Base-by-base conservation (phyloP, 306 rosid species). In the Fagus crenata region DNA sequence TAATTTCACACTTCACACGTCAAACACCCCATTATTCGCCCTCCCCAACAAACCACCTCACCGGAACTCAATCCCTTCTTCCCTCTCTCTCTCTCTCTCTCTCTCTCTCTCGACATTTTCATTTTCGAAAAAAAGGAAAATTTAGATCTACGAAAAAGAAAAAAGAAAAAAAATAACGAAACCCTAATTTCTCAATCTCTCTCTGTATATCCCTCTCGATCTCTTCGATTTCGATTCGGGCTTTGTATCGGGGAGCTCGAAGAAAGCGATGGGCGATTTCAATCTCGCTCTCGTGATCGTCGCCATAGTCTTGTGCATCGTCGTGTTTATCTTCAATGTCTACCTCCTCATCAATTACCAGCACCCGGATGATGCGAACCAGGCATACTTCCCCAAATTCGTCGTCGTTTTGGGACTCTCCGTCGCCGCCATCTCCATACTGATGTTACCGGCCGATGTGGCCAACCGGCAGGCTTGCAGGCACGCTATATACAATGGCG, bases 361-460 rank as follows among this genome's bases (percentile, higher is more conserved):
- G 89, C 99, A 92, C 56, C 99, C 99, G 0, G 99, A 96, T 67
- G 99, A 96, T 56, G 85, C 49, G 31, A 96, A 96, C 85, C 99
- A 96, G 83, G 99, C 99, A 5, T 96, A 96, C 75, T 96, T 96
- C 74, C 99, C 99, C 64, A 96, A 96, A 86, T 72, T 96, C 68
- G 97, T 96, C 76, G 98, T 92, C 75, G 99, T 96, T 85, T 86
- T 92, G 35, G 99, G 98, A 0, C 91, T 96, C 67, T 90, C 99
- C 37, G 80, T 92, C 51, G 97, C 99, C 5, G 95, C 92, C 22
- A 96, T 96, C 42, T 96, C 99, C 35, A 96, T 96, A 6, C 85
- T 96, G 67, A 96, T 96, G 99, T 82, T 96, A 37, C 99, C 99
- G 63, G 98, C 99, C 32, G 98, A 96, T 78, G 99, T 96, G 17